Conservation (phyloP, 2,329 filamentous ascomycete species). For the Geosmithia flava region DNA sequence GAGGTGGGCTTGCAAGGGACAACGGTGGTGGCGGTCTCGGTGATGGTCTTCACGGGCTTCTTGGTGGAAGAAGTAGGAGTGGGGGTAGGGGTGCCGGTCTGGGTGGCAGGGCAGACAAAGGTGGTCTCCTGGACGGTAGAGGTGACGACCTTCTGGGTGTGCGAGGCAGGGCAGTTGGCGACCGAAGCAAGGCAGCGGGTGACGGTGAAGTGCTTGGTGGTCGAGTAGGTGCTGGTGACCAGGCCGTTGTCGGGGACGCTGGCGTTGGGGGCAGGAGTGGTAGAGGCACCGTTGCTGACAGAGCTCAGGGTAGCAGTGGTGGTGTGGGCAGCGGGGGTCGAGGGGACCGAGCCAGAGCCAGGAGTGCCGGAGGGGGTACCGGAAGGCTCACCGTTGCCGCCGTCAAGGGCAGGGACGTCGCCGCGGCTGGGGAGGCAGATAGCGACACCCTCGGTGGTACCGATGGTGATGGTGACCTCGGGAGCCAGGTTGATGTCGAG, state of each 20-base stretch:
- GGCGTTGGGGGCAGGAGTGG: slow-evolving; percentile 3
- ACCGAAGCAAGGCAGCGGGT: slow-evolving; percentile 23
- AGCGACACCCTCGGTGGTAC: slow-evolving; percentile 6
- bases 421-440: slow-evolving; percentile 9
- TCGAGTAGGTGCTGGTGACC: slow-evolving; percentile 10
- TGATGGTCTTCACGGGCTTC: slow-evolving; percentile 8
- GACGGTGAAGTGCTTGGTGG: slow-evolving; percentile 15
- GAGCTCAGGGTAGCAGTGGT: neutral
- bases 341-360: neutral
- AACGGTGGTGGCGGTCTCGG: slow-evolving; percentile 11
- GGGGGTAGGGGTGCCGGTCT: slow-evolving; percentile 5
- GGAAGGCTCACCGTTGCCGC: neutral
- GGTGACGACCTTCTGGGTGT: slow-evolving; percentile 21
- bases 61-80: slow-evolving; percentile 4
- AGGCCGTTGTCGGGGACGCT: slow-evolving; percentile 5
- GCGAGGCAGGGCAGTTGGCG: slow-evolving; percentile 24
- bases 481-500: slow-evolving; percentile 25
- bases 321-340: neutral
- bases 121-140: slow-evolving; percentile 9
- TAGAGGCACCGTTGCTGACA: neutral
- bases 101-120: slow-evolving; percentile 10
- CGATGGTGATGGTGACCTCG: slow-evolving; percentile 24
- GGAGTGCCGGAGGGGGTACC: neutral
- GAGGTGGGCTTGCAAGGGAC: slow-evolving; percentile 12
- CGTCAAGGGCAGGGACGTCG: neutral